Percentiles rank a stretch among this genome's conserved stretches.
These are phyloP conservation scores for Osmanthus fragrans DNA, from an alignment of 257 asterid genomes.

Conservation along the genomic window DNA sequence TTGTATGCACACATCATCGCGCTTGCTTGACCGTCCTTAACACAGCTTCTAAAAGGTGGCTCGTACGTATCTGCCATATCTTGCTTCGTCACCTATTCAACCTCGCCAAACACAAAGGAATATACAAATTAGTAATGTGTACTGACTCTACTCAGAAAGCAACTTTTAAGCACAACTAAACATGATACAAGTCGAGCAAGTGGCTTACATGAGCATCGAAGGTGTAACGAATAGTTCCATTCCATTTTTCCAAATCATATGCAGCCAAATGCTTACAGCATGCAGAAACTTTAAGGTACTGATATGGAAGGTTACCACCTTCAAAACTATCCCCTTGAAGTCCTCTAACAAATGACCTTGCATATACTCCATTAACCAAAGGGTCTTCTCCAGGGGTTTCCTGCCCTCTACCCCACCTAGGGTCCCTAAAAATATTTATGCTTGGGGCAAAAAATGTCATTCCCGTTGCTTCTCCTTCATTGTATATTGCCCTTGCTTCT, in stretches of 20 bases:
- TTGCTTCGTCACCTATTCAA: constrained; percentile 45
- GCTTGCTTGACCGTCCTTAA: constrained; percentile 41
- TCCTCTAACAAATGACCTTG: constrained; percentile 70
- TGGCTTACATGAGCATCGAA: constrained; percentile 57
- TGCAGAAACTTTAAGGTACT: constrained; percentile 66
- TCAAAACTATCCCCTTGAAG: constrained; percentile 66
- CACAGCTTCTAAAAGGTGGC: constrained; percentile 52
- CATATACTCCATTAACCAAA: constrained; percentile 45
- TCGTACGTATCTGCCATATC: constrained; percentile 51
- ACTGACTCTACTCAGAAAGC: neutral
- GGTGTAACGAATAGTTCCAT: constrained; percentile 49
- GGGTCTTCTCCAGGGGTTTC: constrained; percentile 88
- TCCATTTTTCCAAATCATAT: constrained; percentile 72
- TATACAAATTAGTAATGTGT: neutral
- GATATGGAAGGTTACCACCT: constrained; percentile 48
- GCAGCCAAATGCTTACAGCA: constrained; percentile 79
- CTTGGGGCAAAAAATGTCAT: constrained; percentile 83
- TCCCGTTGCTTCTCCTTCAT: constrained; percentile 77
- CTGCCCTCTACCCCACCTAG: constrained; percentile 89
- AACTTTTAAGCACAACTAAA: neutral
- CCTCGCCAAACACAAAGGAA: neutral
- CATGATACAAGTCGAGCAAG: neutral
- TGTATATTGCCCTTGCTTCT: constrained; percentile 79
- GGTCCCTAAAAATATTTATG: constrained; percentile 74
- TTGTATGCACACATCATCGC: constrained; percentile 55